Base-by-base conservation (phyloP, 164 flowering plant species). In the Platanus orientalis region DNA sequence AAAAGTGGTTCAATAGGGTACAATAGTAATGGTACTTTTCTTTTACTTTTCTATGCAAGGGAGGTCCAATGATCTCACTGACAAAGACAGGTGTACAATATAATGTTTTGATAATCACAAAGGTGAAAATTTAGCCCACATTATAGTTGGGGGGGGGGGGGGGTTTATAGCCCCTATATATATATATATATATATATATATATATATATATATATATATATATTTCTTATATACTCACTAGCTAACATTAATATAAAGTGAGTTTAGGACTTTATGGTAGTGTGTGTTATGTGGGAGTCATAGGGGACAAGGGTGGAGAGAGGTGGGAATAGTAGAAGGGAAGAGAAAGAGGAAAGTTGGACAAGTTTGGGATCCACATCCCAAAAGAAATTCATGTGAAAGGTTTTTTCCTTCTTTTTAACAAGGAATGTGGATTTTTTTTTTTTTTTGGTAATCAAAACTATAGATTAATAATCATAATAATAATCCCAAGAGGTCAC, bases 311-410 rank as follows among this genome's bases (percentile, higher is more conserved):
- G 49, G 25, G 26, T 36, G 7, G 47, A 63, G 66, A 20, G 53
- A 27, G 47, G 42, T 62, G 52, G 54, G 54, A 36, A 26, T 55
- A 53, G 51, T 71, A 49, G 58, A 65, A 29, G 63, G 26, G 27
- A 32, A 42, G 60, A 26, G 48, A 29, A 39, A 65, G 23, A 47
- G 52, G 47, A 32, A 29, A 44, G 39, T 10, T 11, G 17, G 47
- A 13, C 13, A 52, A 30, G 63, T 12, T 21, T 54, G 61, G 67
- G 61, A 47, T 60, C 56, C 65, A 70, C 60, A 54, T 64, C 54
- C 29, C 20, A 64, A 58, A 57, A 58, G 54, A 52, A 40, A 9
- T 24, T 9, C 20, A 45, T 26, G 30, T 56, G 54, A 25, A 44
- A 45, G 51, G n/a, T 17, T 30, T 20, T 56, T 14, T 36, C 12